Evolutionary conservation across 495 filamentous ascomycete genomes (phyloP).

Genomic region (Copromyces sp.): DNA sequence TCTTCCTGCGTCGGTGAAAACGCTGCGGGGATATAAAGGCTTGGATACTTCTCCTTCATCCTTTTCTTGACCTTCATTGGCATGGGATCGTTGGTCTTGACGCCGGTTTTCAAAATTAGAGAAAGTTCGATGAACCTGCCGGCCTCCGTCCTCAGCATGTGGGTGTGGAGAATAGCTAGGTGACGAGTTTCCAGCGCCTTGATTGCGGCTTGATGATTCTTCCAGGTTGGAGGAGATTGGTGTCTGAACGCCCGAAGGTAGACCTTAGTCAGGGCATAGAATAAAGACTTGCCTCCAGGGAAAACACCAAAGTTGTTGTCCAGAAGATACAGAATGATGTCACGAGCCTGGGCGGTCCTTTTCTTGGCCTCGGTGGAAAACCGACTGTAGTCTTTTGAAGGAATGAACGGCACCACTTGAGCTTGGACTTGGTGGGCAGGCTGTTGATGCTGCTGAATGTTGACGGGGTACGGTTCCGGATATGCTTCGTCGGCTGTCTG

Average conservation of each 20-base stretch:
- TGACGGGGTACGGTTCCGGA: background rate
- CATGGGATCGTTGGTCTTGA: slow-evolving; percentile 14
- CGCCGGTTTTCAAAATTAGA: slow-evolving; percentile 17
- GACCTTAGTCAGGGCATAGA: slow-evolving; percentile 60
- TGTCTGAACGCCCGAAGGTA: slow-evolving; percentile 35
- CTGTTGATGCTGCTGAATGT: background rate
- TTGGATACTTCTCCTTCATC: slow-evolving; percentile 33
- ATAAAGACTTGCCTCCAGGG: slow-evolving; percentile 62
- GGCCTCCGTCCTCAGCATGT: slow-evolving; percentile 19
- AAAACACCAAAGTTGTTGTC: slow-evolving; percentile 62
- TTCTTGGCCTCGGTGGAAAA: slow-evolving; percentile 18
- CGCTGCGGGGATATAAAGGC: slow-evolving; percentile 32
- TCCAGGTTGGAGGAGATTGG: slow-evolving; percentile 22
- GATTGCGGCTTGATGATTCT: slow-evolving; percentile 40
- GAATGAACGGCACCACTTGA: slow-evolving; percentile 10
- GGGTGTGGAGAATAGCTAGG: slow-evolving; percentile 16
- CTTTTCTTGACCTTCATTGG: slow-evolving; percentile 24
- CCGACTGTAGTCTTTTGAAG: slow-evolving; percentile 12
- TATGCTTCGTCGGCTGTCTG: background rate
- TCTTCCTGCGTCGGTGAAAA: slow-evolving; percentile 33
- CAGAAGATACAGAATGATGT: slow-evolving; percentile 61
- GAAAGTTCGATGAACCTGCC: slow-evolving; percentile 13
- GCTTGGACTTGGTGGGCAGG: background rate
- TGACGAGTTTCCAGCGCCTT: slow-evolving; percentile 17
- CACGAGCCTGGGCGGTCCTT: slow-evolving; percentile 28